Evolutionary conservation across 805 yeast species (phyloP), one percentile per base, ranked within the genome.

Genomic region (Saccharomycopsis malanga): DNA sequence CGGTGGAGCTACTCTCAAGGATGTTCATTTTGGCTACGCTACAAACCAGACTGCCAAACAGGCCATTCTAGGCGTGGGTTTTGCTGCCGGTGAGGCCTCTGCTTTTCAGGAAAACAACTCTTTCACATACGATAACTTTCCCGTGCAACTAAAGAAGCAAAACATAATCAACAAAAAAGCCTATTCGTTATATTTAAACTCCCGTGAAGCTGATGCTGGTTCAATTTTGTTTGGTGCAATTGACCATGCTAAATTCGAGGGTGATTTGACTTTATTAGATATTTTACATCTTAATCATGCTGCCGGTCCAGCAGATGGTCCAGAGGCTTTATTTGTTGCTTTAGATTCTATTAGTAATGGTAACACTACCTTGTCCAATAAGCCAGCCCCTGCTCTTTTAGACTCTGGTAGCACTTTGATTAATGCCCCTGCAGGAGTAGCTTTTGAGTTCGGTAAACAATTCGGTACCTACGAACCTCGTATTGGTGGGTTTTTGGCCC

Each of bases 101-200:
- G 32, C 46, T 23, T 10, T 34, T 24, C 18, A n/a, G 22, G 30
- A n/a, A 25, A n/a, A 24, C 30, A n/a, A 17, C 15, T n/a, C 36
- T 36, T 30, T 29, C 36, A n/a, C n/a, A 20, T 59, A 61, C 38
- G 50, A 39, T 12, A 58, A 58, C 44, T 56, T 60, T 7, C 61
- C 73, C 12, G 45, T 54, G 32, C 51, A 50, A 44, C 59, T 62
- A 57, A 66, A 64, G 52, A 47, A 55, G 5, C 65, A 64, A 30
- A 79, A 79, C 12, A 38, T 60, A 37, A 73, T 72, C 52, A 53
- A 58, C 17, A 39, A 46, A n/a, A n/a, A n/a, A n/a, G n/a, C n/a
- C n/a, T n/a, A n/a, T n/a, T n/a, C n/a, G n/a, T n/a, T n/a, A n/a
- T 82, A 68, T 56, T 68, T 84, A 61, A 64, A 68, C 50, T 59